These are phyloP conservation scores for Mycosphaerella sp. DNA, from an alignment of 2,329 filamentous ascomycete species.

Conservation along the genomic window DNA sequence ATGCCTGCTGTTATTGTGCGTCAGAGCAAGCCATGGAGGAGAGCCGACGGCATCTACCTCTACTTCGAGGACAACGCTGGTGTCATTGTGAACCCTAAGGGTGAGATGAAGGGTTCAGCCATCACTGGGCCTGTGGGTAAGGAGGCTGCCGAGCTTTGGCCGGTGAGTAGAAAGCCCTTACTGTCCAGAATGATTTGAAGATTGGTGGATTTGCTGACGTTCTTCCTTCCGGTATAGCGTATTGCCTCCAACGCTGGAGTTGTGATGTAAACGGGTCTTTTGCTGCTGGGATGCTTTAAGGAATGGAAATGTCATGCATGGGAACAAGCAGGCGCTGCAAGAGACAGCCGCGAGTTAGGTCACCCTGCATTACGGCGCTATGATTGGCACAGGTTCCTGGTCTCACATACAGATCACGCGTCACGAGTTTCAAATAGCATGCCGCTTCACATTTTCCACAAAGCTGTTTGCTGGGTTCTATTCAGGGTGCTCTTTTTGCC, in stretches of 20 bases:
- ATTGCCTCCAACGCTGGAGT: conserved; percentile 99
- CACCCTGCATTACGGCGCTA: not conserved
- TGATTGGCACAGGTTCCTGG: conserved; percentile 7
- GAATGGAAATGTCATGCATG: conserved; percentile 19
- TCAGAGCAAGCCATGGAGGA: conserved; percentile 99
- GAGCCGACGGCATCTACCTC: conserved; percentile 95
- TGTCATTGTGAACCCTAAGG: conserved; percentile 99
- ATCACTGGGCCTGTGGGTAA: conserved; percentile 99
- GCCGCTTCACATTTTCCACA: not conserved
- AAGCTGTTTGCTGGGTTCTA: not conserved
- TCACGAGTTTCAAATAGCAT: conserved; percentile 3
- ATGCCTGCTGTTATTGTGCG: conserved; percentile 99
- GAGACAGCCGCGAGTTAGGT: conserved; percentile 6
- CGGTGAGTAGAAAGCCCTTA: conserved; percentile 55
- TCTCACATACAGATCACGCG: conserved; percentile 14
- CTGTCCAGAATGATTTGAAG: not conserved
- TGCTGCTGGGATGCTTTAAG: conserved; percentile 9
- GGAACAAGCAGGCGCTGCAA: conserved; percentile 19
- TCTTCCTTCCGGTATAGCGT: conserved; percentile 55
- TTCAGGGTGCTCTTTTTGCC: not conserved
- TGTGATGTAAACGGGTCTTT: conserved; percentile 72
- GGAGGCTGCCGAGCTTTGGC: conserved; percentile 99
- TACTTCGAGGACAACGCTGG: conserved; percentile 99
- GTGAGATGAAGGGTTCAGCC: conserved; percentile 99
- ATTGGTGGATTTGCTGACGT: not conserved